A percentile compares a stretch with the other conserved stretches of the same genome.
phyloP scores from a whole-genome alignment of 768 basidiomycete species.

The Phanerodontia chrysosporium region DNA sequence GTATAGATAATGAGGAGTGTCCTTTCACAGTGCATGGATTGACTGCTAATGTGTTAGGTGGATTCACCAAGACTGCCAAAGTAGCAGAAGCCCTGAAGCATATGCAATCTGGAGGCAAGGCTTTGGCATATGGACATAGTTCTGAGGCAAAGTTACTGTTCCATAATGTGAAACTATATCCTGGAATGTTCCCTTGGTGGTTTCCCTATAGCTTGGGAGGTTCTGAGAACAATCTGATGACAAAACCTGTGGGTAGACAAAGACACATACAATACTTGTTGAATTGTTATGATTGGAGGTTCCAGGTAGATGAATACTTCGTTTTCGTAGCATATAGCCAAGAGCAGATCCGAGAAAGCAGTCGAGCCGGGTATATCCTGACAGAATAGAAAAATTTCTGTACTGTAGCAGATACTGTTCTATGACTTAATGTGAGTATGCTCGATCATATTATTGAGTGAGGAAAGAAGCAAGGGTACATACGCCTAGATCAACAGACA shows the following conservation, averaged over 20 bases:
- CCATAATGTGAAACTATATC: slow-evolving; percentile 31
- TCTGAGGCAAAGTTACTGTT: slow-evolving; percentile 26
- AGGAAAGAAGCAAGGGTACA: slow-evolving; percentile 26
- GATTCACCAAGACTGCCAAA: slow-evolving; percentile 15
- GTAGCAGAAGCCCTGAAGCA: slow-evolving; percentile 26
- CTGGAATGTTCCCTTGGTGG: slow-evolving; percentile 12
- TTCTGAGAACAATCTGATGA: background rate
- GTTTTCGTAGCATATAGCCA: slow-evolving; percentile 35
- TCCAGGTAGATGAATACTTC: slow-evolving; percentile 33
- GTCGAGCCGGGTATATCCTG: slow-evolving; percentile 22
- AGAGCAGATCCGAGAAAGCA: slow-evolving; percentile 28
- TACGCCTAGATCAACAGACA: slow-evolving; percentile 22
- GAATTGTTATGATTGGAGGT: slow-evolving; percentile 29
- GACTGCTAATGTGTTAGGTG: slow-evolving; percentile 18
- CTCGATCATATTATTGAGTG: slow-evolving; percentile 25
- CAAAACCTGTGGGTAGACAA: background rate
- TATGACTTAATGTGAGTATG: slow-evolving; percentile 17
- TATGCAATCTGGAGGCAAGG: slow-evolving; percentile 22
- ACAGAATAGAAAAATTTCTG: slow-evolving; percentile 14
- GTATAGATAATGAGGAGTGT: slow-evolving; percentile 25
- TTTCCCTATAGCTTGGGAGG: background rate
- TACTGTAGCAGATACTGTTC: slow-evolving; percentile 12
- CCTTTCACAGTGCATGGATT: slow-evolving; percentile 36
- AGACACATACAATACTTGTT: background rate
- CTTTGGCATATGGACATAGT: slow-evolving; percentile 28